A percentile compares a stretch with the other conserved stretches of the same genome.
phyloP scores from a whole-genome alignment of 805 yeast species.

The Candida chilensis region DNA sequence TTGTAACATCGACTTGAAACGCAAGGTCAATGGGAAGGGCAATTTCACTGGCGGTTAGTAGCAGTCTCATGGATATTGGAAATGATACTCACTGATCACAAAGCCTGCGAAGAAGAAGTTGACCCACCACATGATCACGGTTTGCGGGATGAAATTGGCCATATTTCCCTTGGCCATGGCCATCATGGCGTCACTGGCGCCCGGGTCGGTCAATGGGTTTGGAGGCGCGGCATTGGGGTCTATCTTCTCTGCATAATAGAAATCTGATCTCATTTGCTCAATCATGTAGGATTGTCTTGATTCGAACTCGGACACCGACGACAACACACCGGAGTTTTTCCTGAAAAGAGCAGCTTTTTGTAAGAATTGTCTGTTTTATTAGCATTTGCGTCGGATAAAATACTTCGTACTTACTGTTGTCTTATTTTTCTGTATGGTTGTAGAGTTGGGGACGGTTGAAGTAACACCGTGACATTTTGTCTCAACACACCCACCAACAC shows the following conservation, averaged over 20 bases:
- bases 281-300: constrained; percentile 40
- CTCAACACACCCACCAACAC: constrained; percentile 76
- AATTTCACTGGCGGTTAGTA: constrained; percentile 38
- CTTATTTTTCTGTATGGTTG: constrained; percentile 40
- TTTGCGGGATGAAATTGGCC: constrained; percentile 84
- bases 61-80: neutral
- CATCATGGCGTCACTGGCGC: constrained; percentile 62
- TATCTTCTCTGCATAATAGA: constrained; percentile 43
- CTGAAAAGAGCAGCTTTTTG: constrained; percentile 50
- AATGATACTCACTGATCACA: constrained; percentile 41
- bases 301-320: constrained; percentile 38
- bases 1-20: constrained; percentile 90
- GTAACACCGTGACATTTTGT: constrained; percentile 52
- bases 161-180: constrained; percentile 74
- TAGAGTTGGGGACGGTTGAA: constrained; percentile 50
- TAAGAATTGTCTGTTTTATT: constrained; percentile 39
- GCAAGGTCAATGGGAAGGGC: constrained; percentile 85
- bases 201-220: constrained; percentile 67
- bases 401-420: constrained; percentile 29
- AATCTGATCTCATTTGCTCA: constrained; percentile 39
- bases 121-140: constrained; percentile 94
- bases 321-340: constrained; percentile 41
- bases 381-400: constrained; percentile 3
- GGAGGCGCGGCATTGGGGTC: constrained; percentile 23
- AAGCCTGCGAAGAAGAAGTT: constrained; percentile 90